Base-by-base conservation (phyloP, 2,329 filamentous ascomycete genomes). In the Reticulascus tulasneorum region DNA sequence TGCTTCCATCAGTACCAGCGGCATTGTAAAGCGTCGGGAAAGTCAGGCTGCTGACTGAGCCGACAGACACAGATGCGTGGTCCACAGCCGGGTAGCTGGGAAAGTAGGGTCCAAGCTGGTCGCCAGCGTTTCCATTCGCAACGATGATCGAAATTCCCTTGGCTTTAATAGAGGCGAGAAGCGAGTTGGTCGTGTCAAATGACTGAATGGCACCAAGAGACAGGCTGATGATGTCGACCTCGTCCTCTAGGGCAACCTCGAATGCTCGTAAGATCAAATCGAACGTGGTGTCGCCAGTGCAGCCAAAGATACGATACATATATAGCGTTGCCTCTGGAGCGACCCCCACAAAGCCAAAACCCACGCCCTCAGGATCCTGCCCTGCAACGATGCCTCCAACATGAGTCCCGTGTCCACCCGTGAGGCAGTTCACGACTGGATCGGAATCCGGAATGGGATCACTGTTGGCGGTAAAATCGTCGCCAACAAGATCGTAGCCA, bases 401-500 rank as follows among this genome's bases (percentile, higher is more conserved):
- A 37, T 67, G 64, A 0, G 66, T 69, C 6, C 67, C 64, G 46
- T 71, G 66, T 17, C 64, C 63, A 13, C 52, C 56, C 48, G n/a
- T n/a, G n/a, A 47, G 43, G 36, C 59, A 61, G 35, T 55, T 54
- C 30, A 62, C 55, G 18, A 56, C 54, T n/a, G 67, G 67, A 35
- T 71, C 64, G 2, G 45, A 33, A 30, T 64, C 62, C 1, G 65
- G 63, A 0, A 53, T 46, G 7, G 60, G 59, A 4, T 34, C 33
- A 19, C 40, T 34, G 23, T 51, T 53, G 17, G 41, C 45, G 23
- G 42, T 46, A 21, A 54, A 56, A 26, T 58, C 53, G 37, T 71
- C 64, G 5, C 66, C 68, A 9, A 66, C 58, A 34, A 73, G 57
- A 39, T 73, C 69, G 37, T 62, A 66, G 3, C 71, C 71, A 38